Evolutionary conservation across 2,329 filamentous ascomycete genomes (phyloP), one percentile per base, ranked within the genome.

Genomic region (Amauroascus niger): DNA sequence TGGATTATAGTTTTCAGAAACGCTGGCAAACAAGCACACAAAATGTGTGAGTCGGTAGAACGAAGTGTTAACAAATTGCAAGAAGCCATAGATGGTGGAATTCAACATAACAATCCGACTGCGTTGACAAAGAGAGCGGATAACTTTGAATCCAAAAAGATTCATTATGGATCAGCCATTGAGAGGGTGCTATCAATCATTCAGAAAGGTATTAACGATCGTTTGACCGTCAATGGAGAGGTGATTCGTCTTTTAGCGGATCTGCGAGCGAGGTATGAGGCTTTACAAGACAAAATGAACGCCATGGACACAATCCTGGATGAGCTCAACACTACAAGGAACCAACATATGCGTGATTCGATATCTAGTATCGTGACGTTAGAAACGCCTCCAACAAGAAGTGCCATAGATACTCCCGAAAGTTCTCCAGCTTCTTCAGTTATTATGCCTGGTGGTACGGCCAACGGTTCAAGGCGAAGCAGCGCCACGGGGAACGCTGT

Each of bases 1-100:
- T 98, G 93, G 93, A 84, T 98, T 41, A 79, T 94, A 51, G 90
- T 97, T 33, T 98, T 98, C 73, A 82, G 91, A 54, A 91, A 93
- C 59, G 93, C 93, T 14, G 90, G 89, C 13, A 80, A 86, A 54
- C 89, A 96, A 69, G 91, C 93, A 3, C 82, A 93, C 61, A 95
- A 95, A 73, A 95, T 98, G 89, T 91, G 88, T 65, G 88, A 95
- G 61, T 96, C 90, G 2, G 88, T 97, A 20, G 87, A 94, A 65
- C 80, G 91, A 59, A 95, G 89, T 65, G 81, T 94, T 55, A 71
- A 76, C 45, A 95, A 95, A 70, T 76, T 98, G 33, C 83, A 80
- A 58, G 88, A 95, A 64, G 83, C 82, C 3, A 75, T 95, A 14
- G 87, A 95, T 55, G 76, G 81, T 9, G 84, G 83, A 6, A 77